phyloP scores from a whole-genome alignment of 495 filamentous ascomycete genomes.

The Hypoxylon fuscum region DNA sequence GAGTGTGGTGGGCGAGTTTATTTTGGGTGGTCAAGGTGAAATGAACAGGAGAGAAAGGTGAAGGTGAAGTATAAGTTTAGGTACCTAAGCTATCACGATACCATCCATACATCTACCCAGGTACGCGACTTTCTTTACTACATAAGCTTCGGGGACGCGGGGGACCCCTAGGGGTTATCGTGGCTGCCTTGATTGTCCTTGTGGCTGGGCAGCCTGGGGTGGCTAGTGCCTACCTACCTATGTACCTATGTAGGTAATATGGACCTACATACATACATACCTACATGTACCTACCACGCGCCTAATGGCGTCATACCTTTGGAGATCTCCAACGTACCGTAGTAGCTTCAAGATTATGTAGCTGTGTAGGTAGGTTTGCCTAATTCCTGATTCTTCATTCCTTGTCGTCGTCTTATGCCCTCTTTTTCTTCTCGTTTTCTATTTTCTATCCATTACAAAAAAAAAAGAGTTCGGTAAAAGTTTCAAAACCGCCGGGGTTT shows the following conservation, averaged over 20 bases:
- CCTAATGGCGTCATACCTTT: constrained; percentile 14
- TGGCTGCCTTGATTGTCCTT: no score
- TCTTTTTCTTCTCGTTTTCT: no score
- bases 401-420: no score
- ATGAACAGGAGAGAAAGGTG: not conserved
- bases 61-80: not conserved
- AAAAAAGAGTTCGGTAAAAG: constrained; percentile 9
- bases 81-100: constrained; percentile 15
- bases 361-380: no score
- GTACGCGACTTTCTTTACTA: constrained; percentile 27
- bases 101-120: constrained; percentile 1
- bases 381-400: no score
- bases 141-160: constrained; percentile 17
- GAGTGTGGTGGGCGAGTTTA: not conserved
- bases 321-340: no score
- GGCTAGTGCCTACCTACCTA: not conserved
- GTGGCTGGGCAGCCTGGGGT: no score
- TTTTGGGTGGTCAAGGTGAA: not conserved
- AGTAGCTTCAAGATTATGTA: no score
- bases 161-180: no score
- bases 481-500: constrained; percentile 9
- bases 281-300: not conserved
- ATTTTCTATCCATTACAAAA: not conserved
- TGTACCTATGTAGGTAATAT: no score
- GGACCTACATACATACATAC: no score